Base-by-base conservation (phyloP, 2,329 filamentous ascomycete species). In the Sporothrix schenckii region DNA sequence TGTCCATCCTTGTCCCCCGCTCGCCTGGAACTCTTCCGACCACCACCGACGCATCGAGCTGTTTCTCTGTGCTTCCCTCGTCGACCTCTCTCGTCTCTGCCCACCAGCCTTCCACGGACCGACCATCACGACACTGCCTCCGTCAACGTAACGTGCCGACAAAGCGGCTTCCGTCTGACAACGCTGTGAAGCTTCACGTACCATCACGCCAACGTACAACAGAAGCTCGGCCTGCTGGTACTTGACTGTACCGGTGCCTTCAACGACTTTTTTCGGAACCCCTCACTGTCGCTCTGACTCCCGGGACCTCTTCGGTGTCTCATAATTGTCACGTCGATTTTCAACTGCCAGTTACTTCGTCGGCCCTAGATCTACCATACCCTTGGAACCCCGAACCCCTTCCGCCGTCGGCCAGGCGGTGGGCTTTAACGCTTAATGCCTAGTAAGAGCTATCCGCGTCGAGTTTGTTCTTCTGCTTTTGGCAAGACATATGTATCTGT, bases 351-450 rank as follows among this genome's bases (percentile, higher is more conserved):
- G 41, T n/a, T 47, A 16, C 39, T 9, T 41, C 21, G 58, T 27
- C 41, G 4, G 19, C 9, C 21, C 4, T 63, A 27, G n/a, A 63
- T 34, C 69, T 53, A n/a, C 63, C 39, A 44, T 7, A 66, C 34
- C 49, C 65, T 61, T 61, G 67, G 65, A 61, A 58, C 30, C 14
- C 50, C 27, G 14, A 30, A 21, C 39, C 67, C 58, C 66, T 44
- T 66, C 72, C 66, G 72, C 72, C 69, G 68, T 68, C 68, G 52
- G 69, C 63, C 56, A 70, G 73, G 71, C 71, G 73, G 72, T 69
- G 63, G 72, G 69, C 61, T 61, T 68, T 66, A 41, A 67, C 67
- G 58, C 71, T 75, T 73, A 61, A 75, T 75, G 74, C 74, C 74
- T 70, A 70, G 74, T 75, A 72, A 24, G 70, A 21, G 52, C 30